Evolutionary conservation across 1,284 basidiomycete genomes (phyloP), one percentile per base, ranked within the genome.

Genomic region (Moesziomyces parantarcticus): DNA sequence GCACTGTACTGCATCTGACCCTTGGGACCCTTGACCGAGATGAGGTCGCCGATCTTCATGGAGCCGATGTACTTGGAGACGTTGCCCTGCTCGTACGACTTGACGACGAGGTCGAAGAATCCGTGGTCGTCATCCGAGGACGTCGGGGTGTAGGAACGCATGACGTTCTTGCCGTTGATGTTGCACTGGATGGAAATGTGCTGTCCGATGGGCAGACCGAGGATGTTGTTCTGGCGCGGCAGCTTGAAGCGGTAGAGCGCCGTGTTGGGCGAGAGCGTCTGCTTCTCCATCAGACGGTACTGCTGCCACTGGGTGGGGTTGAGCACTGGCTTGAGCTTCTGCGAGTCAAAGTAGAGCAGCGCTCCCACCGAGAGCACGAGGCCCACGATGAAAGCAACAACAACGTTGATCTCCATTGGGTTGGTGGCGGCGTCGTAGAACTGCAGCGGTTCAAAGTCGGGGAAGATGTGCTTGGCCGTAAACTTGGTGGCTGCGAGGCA

Each of bases 61-160:
- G 88, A 54, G 89, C 86, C 45, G 88, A 89, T 80, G 97, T 88
- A 85, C 70, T 90, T 89, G 21, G 96, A 98, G 82, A 99, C 92
- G 86, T 97, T 98, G 64, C 97, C 97, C 84, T 93, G 91, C 82
- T 96, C 93, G 84, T 99, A 99, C 7, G 94, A 89, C 94, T 99
- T 99, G 87, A 99, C 91, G 79, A 99, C 88, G 60, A 99, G 89
- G 85, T 98, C 95, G 84, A 99, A 98, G 86, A 92, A 89, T 50
- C 96, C 97, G 56, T 88, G 88, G 86, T 97, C 91, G 68, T 96
- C 92, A 83, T 98, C 92, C 79, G 91, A 91, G 82, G 91, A 93
- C 29, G 93, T 93, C 48, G 96, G 96, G 13, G 96, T 99, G 87
- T 99, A 99, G 84, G 90, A 93, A 60, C 96, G 90, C 83, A 90